Evolutionary conservation across 306 rosid species (phyloP), one percentile per base, ranked within the genome.

Genomic region (Echinosophora koreensis): DNA sequence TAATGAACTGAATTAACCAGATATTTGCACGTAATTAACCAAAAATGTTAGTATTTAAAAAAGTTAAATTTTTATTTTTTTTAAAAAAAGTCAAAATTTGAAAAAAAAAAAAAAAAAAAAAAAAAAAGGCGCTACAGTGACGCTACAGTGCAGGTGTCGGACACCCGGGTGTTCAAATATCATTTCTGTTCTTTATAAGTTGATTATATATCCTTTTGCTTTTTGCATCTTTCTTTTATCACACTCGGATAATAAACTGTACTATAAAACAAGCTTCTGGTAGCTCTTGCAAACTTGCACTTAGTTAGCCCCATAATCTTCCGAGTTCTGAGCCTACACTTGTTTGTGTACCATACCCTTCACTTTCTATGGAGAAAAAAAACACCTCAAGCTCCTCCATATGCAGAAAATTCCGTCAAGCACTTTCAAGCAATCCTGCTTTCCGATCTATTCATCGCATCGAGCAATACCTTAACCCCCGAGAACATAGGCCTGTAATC

Each of bases 341-440:
- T 22, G 22, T 22, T 22, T 22, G 1, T 22, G 22, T 22, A 51
- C 66, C 16, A 39, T 6, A 6, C 34, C 39, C 57, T 41, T 15
- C 13, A 50, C 14, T 66, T 74, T 62, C 77, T 37, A 84, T 84
- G 88, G 88, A 81, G 14, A 84, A 64, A 7, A 77, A 79, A 14
- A 38, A 15, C 50, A 60, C n/a, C 50, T 72, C 93, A n/a, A 51
- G 49, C 4, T 49, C 17, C 13, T 84, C 87, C 5, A 71, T 47
- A 27, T 87, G 93, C 84, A 80, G 71, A 71, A 92, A 84, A 85
- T 64, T 88, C 61, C 86, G 83, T 57, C 47, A 56, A 34, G 88
- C 72, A 60, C 62, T 91, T 3, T 22, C 80, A 30, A 79, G 52
- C 39, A 41, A 82, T 39, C 56, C 46, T 60, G 82, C 71, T 17